phyloP scores from a whole-genome alignment of 73 alveolate species.

The Symbiodinium pilosum region DNA sequence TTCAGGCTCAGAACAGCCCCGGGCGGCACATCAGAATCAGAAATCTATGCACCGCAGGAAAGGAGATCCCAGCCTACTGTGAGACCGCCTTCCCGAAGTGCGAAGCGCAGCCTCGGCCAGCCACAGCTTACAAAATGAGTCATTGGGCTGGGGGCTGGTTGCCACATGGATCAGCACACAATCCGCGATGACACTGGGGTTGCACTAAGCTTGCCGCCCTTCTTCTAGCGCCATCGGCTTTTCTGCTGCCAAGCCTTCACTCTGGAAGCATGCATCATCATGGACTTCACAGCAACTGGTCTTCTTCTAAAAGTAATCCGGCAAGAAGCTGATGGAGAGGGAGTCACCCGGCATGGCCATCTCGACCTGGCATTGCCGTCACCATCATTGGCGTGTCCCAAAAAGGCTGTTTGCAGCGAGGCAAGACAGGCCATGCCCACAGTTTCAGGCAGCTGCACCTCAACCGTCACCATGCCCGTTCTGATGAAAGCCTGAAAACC shows the following conservation, averaged over 20 bases:
- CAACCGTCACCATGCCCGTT: conserved; percentile 96
- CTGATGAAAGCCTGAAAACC: conserved; percentile 96
- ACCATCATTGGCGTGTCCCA: background rate
- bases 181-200: too few relatives aligned
- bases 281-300: background rate
- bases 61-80: conserved; percentile 31
- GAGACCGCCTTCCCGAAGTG: conserved; percentile 91
- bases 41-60: too few relatives aligned
- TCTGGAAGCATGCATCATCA: background rate
- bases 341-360: conserved; percentile 93
- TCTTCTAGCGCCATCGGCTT: conserved; percentile 91
- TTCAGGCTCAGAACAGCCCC: too few relatives aligned
- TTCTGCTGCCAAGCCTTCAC: conserved; percentile 51
- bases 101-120: conserved; percentile 57
- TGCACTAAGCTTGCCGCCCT: too few relatives aligned
- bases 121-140: background rate
- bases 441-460: conserved; percentile 95
- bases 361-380: conserved; percentile 15
- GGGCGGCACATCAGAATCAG: too few relatives aligned
- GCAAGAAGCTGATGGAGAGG: conserved; percentile 74
- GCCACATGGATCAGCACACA: too few relatives aligned
- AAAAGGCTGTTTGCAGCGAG: background rate
- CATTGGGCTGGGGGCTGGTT: too few relatives aligned
- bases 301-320: too few relatives aligned
- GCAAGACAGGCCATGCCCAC: background rate